Base-by-base conservation (phyloP, 2,329 filamentous ascomycete genomes). In the Claviceps monticola region DNA sequence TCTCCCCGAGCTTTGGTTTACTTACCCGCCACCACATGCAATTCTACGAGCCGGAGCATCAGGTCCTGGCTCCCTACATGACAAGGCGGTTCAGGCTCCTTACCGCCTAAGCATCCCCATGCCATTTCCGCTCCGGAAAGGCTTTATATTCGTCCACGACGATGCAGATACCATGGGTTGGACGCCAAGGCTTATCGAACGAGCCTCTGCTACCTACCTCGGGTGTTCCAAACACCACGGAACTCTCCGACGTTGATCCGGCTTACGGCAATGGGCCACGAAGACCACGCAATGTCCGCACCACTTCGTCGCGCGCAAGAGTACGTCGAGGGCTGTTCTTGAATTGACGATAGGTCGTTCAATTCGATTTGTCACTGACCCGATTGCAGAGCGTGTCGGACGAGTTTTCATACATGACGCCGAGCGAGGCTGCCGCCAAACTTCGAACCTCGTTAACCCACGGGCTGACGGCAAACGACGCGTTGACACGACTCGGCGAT, bases 381-480 rank as follows among this genome's bases (percentile, higher is more conserved):
- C n/a, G 8, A 39, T 37, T 19, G 21, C 58, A 80, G 75, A 72
- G 66, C 50, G 65, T 78, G 45, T 80, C 81, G 52, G 78, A 83
- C 53, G 74, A 80, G 51, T 84, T 73, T 62, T 76, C 80, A 29
- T 72, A 79, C 62, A 78, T 96, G 64, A 84, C 82, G n/a, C 77
- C 84, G 19, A 75, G 83, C 62, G 86, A 95, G 68, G 84, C 86
- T 11, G 89, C 88, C 45, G 75, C 82, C 51, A 82, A 80, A 57
- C 73, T 97, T 51, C 77, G 83, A 57, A 94, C 91, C 4, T 96
- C 90, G n/a, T 72, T 95, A 26, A 81, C 76, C 14, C 78, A 87
- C 62, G 93, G 93, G 50, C 77, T 98, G 14, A 82, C 87, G 5
- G 83, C 87, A 0, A 78, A 82, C 45, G 88, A 95, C 68, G 93